A percentile compares a stretch with the other conserved stretches of the same genome.
Evolutionary conservation across 2,329 filamentous ascomycete genomes (phyloP).

Genomic region (Aspergillus hiratsukae): DNA sequence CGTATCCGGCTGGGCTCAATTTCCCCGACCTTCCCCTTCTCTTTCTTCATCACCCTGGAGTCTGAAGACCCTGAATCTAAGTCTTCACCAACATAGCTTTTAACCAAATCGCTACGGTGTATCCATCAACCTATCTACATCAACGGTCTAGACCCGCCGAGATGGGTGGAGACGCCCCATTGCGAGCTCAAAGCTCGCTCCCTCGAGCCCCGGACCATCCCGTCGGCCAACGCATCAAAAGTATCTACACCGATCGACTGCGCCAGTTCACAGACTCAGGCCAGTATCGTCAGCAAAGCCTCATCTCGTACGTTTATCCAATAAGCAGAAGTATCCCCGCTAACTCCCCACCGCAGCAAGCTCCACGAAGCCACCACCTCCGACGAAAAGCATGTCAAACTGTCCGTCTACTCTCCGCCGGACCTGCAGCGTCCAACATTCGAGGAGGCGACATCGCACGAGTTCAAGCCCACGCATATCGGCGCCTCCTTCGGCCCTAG

Average conservation of each 20-base stretch:
- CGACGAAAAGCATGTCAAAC: slow-evolving; percentile 72
- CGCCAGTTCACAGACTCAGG: slow-evolving; percentile 73
- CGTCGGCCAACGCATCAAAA: slow-evolving; percentile 73
- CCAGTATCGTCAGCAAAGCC: slow-evolving; percentile 71
- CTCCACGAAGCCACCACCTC: slow-evolving; percentile 64
- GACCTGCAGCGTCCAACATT: slow-evolving; percentile 77
- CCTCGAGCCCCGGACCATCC: slow-evolving; percentile 49
- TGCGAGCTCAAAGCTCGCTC: slow-evolving; percentile 38
- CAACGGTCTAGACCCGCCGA: slow-evolving; percentile 7
- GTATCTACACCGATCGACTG: slow-evolving; percentile 81
- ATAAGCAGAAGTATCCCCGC: neutral
- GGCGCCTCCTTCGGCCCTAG: slow-evolving; percentile 84
- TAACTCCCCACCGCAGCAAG: slow-evolving; percentile 49
- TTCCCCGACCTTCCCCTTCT: slow-evolving; percentile 5
- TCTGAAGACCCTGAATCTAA: neutral
- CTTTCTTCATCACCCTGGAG: neutral
- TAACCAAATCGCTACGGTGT: neutral
- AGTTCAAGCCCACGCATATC: slow-evolving; percentile 69
- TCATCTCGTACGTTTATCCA: slow-evolving; percentile 57
- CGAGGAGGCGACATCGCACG: slow-evolving; percentile 71
- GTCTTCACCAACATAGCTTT: neutral
- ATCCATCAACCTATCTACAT: neutral
- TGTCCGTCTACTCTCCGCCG: slow-evolving; percentile 82
- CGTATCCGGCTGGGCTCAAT: neutral
- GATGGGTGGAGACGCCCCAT: slow-evolving; percentile 24